Base-by-base conservation (phyloP, 2,329 filamentous ascomycete genomes). In the Cladophialophora psammophila region DNA sequence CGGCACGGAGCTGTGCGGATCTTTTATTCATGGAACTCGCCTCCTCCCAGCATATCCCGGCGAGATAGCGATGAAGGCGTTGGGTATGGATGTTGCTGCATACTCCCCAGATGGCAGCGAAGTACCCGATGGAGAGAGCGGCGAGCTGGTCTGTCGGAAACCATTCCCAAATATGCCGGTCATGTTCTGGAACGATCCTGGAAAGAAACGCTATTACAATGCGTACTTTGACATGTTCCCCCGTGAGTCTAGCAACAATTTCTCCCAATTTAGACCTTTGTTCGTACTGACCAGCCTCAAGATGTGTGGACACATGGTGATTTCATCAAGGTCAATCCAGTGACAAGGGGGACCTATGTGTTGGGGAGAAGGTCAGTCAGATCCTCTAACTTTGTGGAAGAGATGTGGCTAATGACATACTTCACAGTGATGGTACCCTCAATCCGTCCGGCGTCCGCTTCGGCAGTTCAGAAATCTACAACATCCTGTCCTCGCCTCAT, bases 381-480 rank as follows among this genome's bases (percentile, higher is more conserved):
- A 3, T 55, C 15, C 13, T 26, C 8, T n/a, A 8, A n/a, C n/a
- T 13, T n/a, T 32, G 3, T 18, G 20, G 20, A n/a, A n/a, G 6
- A 13, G 12, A 34, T 26, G 13, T n/a, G 3, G 2, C 5, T 55
- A 7, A 9, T 26, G 12, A 34, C 42, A 35, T 26, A 12, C 35
- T 35, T 20, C 8, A 38, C 42, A 89, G 87, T 4, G 67, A 73
- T 55, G 69, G 67, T 18, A 67, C 67, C 15, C 63, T 69, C 10
- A 98, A 98, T 76, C 94, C 94, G 0, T 87, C 90, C 0, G 94
- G 94, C 1, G 92, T 98, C 31, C 85, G 94, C 0, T 98, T 98
- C 76, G 94, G 94, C 6, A 93, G 89, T 40, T 93, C 94, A 0
- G 94, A 98, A 81, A 97, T 98, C 26, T 98, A 98, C 79, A 97